These are phyloP conservation scores for Homolaphlyctis polyrhiza DNA, from an alignment of 371 early-diverging fungal species.

Conservation along the genomic window DNA sequence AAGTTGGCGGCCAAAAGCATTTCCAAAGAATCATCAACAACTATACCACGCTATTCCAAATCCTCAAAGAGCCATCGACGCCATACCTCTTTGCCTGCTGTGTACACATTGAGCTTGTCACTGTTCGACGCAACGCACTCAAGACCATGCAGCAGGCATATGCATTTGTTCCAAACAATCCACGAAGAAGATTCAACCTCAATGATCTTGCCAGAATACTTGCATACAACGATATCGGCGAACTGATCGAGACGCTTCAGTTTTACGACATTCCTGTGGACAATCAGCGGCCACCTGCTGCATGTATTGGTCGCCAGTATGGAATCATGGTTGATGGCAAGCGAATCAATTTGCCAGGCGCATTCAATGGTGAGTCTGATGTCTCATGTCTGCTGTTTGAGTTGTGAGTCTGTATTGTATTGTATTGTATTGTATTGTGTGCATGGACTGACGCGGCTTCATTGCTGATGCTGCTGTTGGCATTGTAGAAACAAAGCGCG, in stretches of 20 bases:
- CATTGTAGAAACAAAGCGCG: slow-evolving; percentile 4
- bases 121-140: slow-evolving; percentile 68
- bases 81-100: slow-evolving; percentile 74
- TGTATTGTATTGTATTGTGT: too few relatives aligned
- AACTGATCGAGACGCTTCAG: slow-evolving; percentile 28
- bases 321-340: slow-evolving; percentile 13
- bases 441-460: too few relatives aligned
- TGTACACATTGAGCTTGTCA: slow-evolving; percentile 64
- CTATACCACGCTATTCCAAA: slow-evolving; percentile 62
- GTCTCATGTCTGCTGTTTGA: too few relatives aligned
- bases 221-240: slow-evolving; percentile 54
- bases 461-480: slow-evolving; percentile 1
- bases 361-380: too few relatives aligned
- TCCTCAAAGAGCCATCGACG: slow-evolving; percentile 48
- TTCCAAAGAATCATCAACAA: slow-evolving; percentile 61
- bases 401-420: too few relatives aligned
- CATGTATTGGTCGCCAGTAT: slow-evolving; percentile 16
- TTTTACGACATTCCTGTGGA: slow-evolving; percentile 22
- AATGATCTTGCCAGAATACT: slow-evolving; percentile 41
- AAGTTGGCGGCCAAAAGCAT: slow-evolving; percentile 55
- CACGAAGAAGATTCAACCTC: slow-evolving; percentile 40
- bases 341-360: too few relatives aligned
- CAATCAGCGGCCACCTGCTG: slow-evolving; percentile 13
- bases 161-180: slow-evolving; percentile 33
- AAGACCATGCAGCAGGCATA: slow-evolving; percentile 67